Percentiles rank a stretch among this genome's conserved stretches.
These are phyloP conservation scores for Epichloe sibirici DNA, from an alignment of 2,329 filamentous ascomycete genomes.

Conservation along the genomic window DNA sequence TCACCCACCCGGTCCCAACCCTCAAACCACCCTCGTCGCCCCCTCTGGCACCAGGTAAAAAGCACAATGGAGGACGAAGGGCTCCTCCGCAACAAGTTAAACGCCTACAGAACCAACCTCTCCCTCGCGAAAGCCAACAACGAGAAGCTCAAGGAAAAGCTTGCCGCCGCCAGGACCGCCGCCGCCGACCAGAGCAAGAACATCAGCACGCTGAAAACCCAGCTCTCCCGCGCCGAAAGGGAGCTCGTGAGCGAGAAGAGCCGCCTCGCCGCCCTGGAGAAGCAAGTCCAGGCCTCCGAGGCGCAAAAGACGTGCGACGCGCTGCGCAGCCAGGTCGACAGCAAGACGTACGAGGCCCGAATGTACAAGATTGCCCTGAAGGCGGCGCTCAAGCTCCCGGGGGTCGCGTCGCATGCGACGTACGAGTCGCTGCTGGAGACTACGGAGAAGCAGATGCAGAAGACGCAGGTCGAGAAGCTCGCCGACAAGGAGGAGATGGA, in stretches of 20 bases:
- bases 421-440: not conserved
- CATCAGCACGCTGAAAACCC: not conserved
- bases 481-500: not conserved
- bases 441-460: constrained; percentile 1
- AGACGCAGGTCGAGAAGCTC: not conserved
- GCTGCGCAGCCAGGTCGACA: not conserved
- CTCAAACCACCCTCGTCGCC: not conserved
- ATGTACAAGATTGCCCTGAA: constrained; percentile 5
- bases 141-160: not conserved
- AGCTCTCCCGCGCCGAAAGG: not conserved
- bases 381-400: constrained; percentile 4
- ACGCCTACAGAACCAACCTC: not conserved
- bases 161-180: not conserved
- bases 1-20: not conserved
- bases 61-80: not conserved
- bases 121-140: not conserved
- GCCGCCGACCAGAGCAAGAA: not conserved
- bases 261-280: not conserved
- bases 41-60: constrained; percentile 1
- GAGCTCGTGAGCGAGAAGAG: not conserved
- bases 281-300: not conserved
- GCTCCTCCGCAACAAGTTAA: not conserved
- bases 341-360: not conserved
- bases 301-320: not conserved
- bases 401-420: not conserved